phyloP scores from a whole-genome alignment of 139 green algal species.

The Eudorina sp. region DNA sequence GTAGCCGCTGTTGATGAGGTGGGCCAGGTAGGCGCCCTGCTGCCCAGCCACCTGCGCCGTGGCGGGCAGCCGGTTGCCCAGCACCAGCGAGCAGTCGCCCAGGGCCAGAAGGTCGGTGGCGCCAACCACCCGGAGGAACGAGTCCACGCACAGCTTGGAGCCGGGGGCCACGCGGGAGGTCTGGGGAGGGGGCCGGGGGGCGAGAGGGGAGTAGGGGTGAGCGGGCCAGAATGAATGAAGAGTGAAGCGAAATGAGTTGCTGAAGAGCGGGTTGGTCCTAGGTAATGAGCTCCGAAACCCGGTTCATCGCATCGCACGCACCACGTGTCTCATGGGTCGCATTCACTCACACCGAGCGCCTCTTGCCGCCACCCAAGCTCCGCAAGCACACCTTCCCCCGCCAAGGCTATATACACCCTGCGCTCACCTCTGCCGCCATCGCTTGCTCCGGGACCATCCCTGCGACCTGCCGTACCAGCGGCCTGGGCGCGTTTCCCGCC shows the following conservation, averaged over 20 bases:
- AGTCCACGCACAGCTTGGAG: slow-evolving; percentile 77
- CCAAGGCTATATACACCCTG: too few relatives aligned
- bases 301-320: too few relatives aligned
- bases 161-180: not conserved
- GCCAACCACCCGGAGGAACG: slow-evolving; percentile 79
- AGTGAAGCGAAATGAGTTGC: not conserved
- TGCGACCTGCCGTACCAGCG: slow-evolving; percentile 41
- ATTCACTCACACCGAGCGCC: not conserved
- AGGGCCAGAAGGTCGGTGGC: slow-evolving; percentile 69
- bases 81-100: slow-evolving; percentile 70
- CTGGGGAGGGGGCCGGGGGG: not conserved
- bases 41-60: slow-evolving; percentile 73
- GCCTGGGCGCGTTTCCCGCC: slow-evolving; percentile 62
- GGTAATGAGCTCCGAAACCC: too few relatives aligned
- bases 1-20: slow-evolving; percentile 69
- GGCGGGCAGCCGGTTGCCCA: slow-evolving; percentile 63
- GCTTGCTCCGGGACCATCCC: not conserved
- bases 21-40: slow-evolving; percentile 72
- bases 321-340: too few relatives aligned
- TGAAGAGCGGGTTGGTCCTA: too few relatives aligned
- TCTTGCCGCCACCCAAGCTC: not conserved
- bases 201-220: not conserved
- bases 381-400: too few relatives aligned
- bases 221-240: not conserved
- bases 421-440: not conserved